Evolutionary conservation across 164 flowering plant genomes (phyloP), one percentile per base, ranked within the genome.

Genomic region (Cinnamomum chago): DNA sequence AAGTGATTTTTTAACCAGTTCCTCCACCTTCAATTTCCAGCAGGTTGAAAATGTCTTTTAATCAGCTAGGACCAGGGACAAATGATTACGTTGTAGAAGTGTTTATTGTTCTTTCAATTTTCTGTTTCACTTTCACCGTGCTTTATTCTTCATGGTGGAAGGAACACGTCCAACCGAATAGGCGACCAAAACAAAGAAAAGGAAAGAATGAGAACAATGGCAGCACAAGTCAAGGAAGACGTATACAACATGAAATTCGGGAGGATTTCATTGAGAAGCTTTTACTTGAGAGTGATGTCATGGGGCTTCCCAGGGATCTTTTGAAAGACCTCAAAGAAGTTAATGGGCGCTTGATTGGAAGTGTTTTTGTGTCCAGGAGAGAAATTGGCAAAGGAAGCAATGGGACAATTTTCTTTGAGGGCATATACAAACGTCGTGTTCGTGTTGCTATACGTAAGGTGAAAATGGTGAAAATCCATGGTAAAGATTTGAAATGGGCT

Each of bases 381-480:
- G 95, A 89, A 80, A 95, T 95, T 78, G 98, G 94, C 11, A 93
- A 86, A 78, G 99, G 99, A 72, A 93, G 99, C 83, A 92, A 93
- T 80, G 98, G 99, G 13, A 95, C 98, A 2, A 70, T 91, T 79
- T 90, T 95, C 35, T 83, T 92, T 55, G 95, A 95, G 80, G 99
- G 99, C 72, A 73, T 76, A 11, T 86, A 88, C 78, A 90, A 90
- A 77, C 94, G 93, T 40, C 94, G 92, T 60, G 81, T 82, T 33
- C 40, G 14, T 5, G 99, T 92, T 65, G 98, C 99, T 79, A 93
- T 95, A 30, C 35, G 35, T 30, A 30, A 0, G 6, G 35, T 30
- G 35, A 30, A 30, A 30, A 30, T 5, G 35, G 1, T 30, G 35
- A 5, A 4, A 3, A 5, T 30, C 6, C 0, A 5, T 30, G 6